phyloP scores from a whole-genome alignment of 2,329 filamentous ascomycete species.

The Magnaporthiopsis incrustans region DNA sequence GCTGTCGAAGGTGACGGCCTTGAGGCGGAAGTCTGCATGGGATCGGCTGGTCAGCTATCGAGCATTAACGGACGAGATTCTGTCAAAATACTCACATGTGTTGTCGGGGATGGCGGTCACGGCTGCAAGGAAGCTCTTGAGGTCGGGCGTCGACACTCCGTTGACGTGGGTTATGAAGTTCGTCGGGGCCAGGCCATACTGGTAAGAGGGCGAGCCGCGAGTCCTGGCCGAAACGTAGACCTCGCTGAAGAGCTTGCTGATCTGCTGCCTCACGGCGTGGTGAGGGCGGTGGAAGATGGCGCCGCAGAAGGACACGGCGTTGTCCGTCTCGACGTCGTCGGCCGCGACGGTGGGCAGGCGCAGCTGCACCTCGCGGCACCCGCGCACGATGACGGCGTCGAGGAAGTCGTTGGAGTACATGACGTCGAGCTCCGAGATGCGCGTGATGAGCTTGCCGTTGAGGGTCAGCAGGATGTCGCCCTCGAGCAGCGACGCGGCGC shows the following conservation, averaged over 20 bases:
- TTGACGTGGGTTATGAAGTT: conserved; percentile 98
- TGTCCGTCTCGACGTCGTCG: conserved; percentile 84
- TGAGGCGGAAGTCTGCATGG: conserved; percentile 73
- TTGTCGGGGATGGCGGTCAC: conserved; percentile 90
- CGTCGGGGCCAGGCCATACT: conserved; percentile 87
- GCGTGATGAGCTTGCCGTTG: conserved; percentile 87
- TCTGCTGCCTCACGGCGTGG: conserved; percentile 94
- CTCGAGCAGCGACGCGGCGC: conserved; percentile 61
- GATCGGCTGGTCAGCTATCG: neutral
- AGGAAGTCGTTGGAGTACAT: conserved; percentile 88
- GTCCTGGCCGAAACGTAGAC: conserved; percentile 89
- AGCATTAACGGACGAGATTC: neutral
- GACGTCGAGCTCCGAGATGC: conserved; percentile 84
- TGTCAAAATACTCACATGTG: conserved; percentile 53
- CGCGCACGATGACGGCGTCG: conserved; percentile 78
- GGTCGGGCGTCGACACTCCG: conserved; percentile 72
- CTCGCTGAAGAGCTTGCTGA: conserved; percentile 91
- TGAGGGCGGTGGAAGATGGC: conserved; percentile 85
- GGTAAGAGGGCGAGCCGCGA: conserved; percentile 74
- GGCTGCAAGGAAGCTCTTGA: conserved; percentile 71
- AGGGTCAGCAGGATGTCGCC: conserved; percentile 88
- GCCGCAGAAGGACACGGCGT: conserved; percentile 89
- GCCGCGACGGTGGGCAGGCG: conserved; percentile 79
- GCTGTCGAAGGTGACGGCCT: conserved; percentile 97
- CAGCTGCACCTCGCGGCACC: conserved; percentile 70